phyloP scores from a whole-genome alignment of 495 filamentous ascomycete genomes.

The Neurospora sp. region DNA sequence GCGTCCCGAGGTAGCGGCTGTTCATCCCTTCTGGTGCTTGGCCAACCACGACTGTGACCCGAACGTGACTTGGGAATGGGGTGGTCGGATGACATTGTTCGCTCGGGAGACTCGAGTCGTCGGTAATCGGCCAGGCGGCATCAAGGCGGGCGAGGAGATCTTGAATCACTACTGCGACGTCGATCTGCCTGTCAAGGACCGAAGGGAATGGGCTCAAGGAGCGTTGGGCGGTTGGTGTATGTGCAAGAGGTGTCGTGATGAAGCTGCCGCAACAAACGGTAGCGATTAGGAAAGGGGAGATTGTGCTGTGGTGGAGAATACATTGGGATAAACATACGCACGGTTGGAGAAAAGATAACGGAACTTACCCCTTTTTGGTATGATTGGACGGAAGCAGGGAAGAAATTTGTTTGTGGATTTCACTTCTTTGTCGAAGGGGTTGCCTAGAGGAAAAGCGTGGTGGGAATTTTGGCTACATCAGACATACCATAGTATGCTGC shows the following conservation, averaged over 20 bases:
- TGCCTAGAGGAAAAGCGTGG: not conserved
- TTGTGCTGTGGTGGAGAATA: not conserved
- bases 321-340: not conserved
- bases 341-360: not conserved
- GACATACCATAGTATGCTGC: not conserved
- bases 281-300: not conserved
- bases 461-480: not conserved
- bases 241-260: slow-evolving; percentile 62
- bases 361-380: not conserved
- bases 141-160: slow-evolving; percentile 72
- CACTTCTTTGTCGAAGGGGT: not conserved
- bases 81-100: slow-evolving; percentile 66
- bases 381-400: not conserved
- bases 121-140: slow-evolving; percentile 37
- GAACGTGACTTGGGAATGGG: slow-evolving; percentile 91
- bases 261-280: slow-evolving; percentile 20
- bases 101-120: slow-evolving; percentile 32
- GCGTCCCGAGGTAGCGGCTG: slow-evolving; percentile 66
- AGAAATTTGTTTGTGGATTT: not conserved
- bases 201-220: slow-evolving; percentile 81
- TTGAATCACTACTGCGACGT: slow-evolving; percentile 94
- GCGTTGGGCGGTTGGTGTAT: slow-evolving; percentile 77
- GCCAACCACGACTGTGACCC: slow-evolving; percentile 94
- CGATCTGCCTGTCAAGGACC: slow-evolving; percentile 58
- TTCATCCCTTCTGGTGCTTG: slow-evolving; percentile 45